Percentiles rank a stretch among this genome's conserved stretches.
Conservation (phyloP, 179 eudicot genomes). For the Sideroxylon spinosum region DNA sequence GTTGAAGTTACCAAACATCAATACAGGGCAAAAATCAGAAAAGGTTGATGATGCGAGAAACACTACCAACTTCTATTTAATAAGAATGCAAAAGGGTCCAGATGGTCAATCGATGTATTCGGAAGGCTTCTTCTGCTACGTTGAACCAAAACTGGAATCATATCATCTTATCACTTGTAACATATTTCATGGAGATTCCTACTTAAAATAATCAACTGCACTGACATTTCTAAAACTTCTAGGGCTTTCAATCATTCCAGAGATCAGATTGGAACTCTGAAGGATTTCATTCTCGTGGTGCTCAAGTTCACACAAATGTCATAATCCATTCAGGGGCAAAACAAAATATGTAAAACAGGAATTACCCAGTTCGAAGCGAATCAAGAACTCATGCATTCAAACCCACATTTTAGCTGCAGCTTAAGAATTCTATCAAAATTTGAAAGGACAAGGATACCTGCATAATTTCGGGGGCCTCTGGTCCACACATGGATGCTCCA, state of each 20-base stretch:
- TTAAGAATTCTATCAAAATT: neutral
- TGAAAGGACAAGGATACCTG: slow-evolving; percentile 45
- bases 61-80: neutral
- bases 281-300: neutral
- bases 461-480: slow-evolving; percentile 94
- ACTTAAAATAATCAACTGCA: too few relatives aligned
- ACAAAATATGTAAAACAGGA: neutral
- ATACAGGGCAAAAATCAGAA: neutral
- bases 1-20: neutral
- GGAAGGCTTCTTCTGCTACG: neutral
- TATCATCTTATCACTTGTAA: neutral
- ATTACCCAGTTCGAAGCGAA: neutral
- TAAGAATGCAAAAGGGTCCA: too few relatives aligned
- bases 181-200: neutral
- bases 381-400: neutral
- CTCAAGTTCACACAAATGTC: neutral
- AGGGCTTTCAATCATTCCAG: too few relatives aligned
- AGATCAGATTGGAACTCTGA: neutral
- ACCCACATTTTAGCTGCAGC: neutral
- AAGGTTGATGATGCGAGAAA: neutral
- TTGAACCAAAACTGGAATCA: neutral
- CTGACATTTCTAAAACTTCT: too few relatives aligned
- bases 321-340: neutral
- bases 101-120: too few relatives aligned
- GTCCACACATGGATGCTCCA: slow-evolving; percentile 98